Conservation (phyloP, 1,284 basidiomycete genomes). For the Porphyrellus sp. region DNA sequence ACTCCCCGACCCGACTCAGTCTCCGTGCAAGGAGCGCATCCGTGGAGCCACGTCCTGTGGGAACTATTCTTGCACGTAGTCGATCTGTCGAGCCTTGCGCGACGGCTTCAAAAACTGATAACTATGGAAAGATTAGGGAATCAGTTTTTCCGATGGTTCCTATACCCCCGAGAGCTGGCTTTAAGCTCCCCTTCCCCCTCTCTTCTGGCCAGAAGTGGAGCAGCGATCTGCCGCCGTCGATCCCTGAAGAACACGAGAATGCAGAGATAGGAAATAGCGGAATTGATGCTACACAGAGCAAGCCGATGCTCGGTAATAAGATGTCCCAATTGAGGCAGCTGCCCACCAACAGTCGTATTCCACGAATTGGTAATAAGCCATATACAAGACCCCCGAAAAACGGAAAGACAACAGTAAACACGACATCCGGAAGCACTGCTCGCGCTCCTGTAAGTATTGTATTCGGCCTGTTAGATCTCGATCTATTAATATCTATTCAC, state of each 20-base stretch:
- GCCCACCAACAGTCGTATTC: slow-evolving; percentile 59
- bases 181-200: slow-evolving; percentile 47
- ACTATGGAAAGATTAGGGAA: slow-evolving; percentile 17
- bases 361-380: slow-evolving; percentile 63
- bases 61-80: slow-evolving; percentile 22
- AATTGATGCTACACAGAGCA: neutral
- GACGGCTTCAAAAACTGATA: slow-evolving; percentile 7
- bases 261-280: neutral
- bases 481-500: slow-evolving; percentile 5
- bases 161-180: slow-evolving; percentile 19
- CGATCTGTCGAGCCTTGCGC: slow-evolving; percentile 32
- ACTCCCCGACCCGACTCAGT: slow-evolving; percentile 21
- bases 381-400: slow-evolving; percentile 48
- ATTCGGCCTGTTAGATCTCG: neutral
- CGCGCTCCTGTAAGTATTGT: slow-evolving; percentile 21
- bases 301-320: slow-evolving; percentile 22
- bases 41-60: slow-evolving; percentile 19
- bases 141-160: slow-evolving; percentile 22
- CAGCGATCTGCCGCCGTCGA: slow-evolving; percentile 25
- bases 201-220: slow-evolving; percentile 20
- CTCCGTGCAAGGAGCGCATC: slow-evolving; percentile 31
- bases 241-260: slow-evolving; percentile 33
- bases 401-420: slow-evolving; percentile 2
- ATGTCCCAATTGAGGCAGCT: slow-evolving; percentile 54
- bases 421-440: neutral